A percentile compares a stretch with the other conserved stretches of the same genome.
Evolutionary conservation across 2,329 filamentous ascomycete genomes (phyloP).

Genomic region (Macroventuria anomochaeta): DNA sequence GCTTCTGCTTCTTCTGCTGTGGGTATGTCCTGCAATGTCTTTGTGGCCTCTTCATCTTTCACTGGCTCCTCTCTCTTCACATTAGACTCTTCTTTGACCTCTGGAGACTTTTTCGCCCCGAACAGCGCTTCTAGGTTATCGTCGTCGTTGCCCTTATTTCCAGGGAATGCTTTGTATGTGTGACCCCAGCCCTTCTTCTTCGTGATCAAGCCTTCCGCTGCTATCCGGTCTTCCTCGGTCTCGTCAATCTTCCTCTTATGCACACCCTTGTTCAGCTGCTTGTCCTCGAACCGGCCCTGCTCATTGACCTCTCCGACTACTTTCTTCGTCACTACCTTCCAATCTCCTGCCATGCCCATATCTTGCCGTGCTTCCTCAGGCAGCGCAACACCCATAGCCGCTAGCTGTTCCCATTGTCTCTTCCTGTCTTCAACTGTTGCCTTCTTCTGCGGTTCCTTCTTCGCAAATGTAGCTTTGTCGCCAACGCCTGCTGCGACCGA

Average conservation of each 20-base stretch:
- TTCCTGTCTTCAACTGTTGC: slow-evolving; percentile 73
- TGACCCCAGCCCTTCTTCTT: slow-evolving; percentile 55
- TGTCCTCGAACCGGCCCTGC: slow-evolving; percentile 54
- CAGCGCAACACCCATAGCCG: slow-evolving; percentile 82
- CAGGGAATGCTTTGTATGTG: slow-evolving; percentile 54
- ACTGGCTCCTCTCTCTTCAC: slow-evolving; percentile 29
- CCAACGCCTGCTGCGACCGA: slow-evolving; percentile 39
- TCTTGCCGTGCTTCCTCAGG: slow-evolving; percentile 79
- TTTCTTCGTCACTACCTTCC: slow-evolving; percentile 70
- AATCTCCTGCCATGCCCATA: slow-evolving; percentile 88
- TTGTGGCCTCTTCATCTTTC: slow-evolving; percentile 25
- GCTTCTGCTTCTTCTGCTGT: slow-evolving; percentile 37
- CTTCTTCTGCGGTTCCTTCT: slow-evolving; percentile 50
- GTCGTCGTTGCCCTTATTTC: slow-evolving; percentile 55
- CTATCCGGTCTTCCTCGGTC: slow-evolving; percentile 66
- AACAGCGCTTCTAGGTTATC: slow-evolving; percentile 71
- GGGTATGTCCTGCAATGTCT: slow-evolving; percentile 34
- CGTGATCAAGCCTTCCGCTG: slow-evolving; percentile 57
- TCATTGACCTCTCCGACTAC: slow-evolving; percentile 53
- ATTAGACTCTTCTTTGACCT: slow-evolving; percentile 54
- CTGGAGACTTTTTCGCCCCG: slow-evolving; percentile 43
- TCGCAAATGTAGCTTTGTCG: slow-evolving; percentile 31
- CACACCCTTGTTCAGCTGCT: slow-evolving; percentile 60
- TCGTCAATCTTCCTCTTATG: slow-evolving; percentile 68
- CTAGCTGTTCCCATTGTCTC: slow-evolving; percentile 84